Evolutionary conservation across 2,329 filamentous ascomycete genomes (phyloP).

Genomic region (Diplodia corticola): DNA sequence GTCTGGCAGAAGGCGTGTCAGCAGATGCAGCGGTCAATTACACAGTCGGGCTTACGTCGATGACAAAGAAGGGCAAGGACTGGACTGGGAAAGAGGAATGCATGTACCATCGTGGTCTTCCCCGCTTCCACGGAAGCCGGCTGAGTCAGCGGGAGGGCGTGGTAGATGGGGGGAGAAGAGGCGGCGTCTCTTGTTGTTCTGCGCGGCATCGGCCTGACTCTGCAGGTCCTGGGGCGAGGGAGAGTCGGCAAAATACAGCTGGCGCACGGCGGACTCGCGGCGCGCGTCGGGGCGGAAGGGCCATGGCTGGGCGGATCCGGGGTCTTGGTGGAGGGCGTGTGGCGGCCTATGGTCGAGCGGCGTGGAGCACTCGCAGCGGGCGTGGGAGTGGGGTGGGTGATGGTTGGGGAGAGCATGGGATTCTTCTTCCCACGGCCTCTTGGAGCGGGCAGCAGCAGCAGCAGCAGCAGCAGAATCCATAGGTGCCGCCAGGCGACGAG

Average conservation of each 20-base stretch:
- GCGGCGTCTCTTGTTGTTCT: slow-evolving; percentile 20
- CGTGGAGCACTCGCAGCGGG: background rate
- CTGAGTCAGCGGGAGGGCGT: slow-evolving; percentile 12
- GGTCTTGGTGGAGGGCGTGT: background rate
- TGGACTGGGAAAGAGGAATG: background rate
- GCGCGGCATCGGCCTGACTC: slow-evolving; percentile 4
- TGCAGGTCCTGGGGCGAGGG: background rate
- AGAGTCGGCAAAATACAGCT: background rate
- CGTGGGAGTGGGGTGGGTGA: background rate
- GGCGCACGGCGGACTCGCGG: background rate
- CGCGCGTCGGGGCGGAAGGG: background rate
- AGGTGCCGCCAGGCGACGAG: slow-evolving; percentile 28
- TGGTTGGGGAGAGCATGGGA: slow-evolving; percentile 18
- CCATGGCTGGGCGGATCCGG: background rate
- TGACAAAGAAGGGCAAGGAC: slow-evolving; percentile 18
- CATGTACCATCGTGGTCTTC: slow-evolving; percentile 18
- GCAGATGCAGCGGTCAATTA: slow-evolving; percentile 18
- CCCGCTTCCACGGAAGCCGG: slow-evolving; percentile 13
- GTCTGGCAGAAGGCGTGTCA: slow-evolving; percentile 2
- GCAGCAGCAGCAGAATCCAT: slow-evolving; percentile 35
- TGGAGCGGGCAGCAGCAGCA: slow-evolving; percentile 31
- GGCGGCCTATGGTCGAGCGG: background rate
- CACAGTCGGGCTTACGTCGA: background rate
- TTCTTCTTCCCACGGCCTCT: slow-evolving; percentile 37
- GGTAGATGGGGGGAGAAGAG: background rate